Percentiles rank a stretch among this genome's conserved stretches.
phyloP scores from a whole-genome alignment of 164 flowering plant species.

The Macadamia tetraphylla region DNA sequence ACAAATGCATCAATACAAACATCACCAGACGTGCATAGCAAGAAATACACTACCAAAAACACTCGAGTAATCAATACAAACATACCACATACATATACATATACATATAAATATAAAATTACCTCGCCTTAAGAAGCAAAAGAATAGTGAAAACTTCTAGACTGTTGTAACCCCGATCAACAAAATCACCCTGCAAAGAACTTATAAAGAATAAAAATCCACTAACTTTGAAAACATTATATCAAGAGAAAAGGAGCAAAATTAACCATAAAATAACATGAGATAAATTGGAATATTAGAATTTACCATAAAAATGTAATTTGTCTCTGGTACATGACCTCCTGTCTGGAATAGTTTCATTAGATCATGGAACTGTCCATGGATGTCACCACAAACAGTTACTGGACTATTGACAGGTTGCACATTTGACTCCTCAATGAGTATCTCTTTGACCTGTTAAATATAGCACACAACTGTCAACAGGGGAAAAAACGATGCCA shows the following conservation, averaged over 20 bases:
- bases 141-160: conserved; percentile 77
- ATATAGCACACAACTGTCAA: conserved; percentile 6
- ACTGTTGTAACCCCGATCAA: conserved; percentile 80
- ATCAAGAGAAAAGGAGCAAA: neutral
- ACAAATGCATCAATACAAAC: no score
- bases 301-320: conserved; percentile 2
- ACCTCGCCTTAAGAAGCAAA: conserved; percentile 85
- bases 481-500: neutral
- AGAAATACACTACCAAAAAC: no score
- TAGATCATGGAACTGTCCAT: conserved; percentile 34
- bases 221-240: neutral
- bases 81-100: no score
- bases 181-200: conserved; percentile 63
- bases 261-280: neutral
- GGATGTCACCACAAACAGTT: conserved; percentile 32
- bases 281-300: neutral
- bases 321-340: conserved; percentile 6
- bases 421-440: conserved; percentile 37
- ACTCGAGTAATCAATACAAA: no score
- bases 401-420: conserved; percentile 34
- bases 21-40: no score
- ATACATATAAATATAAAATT: neutral
- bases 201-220: neutral
- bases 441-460: conserved; percentile 22
- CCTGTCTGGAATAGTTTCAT: conserved; percentile 32